Conservation (phyloP, 2,329 filamentous ascomycete species). For the Pseudogymnoascus sp. region DNA sequence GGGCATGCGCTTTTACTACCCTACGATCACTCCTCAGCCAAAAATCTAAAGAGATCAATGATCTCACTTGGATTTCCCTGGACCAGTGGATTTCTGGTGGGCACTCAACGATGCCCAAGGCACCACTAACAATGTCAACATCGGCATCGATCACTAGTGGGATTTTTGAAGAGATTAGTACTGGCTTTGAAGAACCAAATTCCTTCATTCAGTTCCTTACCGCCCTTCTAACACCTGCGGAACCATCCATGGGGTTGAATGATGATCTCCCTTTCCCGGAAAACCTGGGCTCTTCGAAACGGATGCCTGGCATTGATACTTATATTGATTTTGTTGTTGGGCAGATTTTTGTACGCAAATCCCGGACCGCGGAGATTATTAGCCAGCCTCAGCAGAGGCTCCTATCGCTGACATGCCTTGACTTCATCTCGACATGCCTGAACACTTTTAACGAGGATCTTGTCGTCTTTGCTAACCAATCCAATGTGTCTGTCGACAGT, state of each 20-base stretch:
- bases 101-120: slow-evolving; percentile 38
- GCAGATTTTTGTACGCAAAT: slow-evolving; percentile 62
- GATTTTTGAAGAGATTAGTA: slow-evolving; percentile 66
- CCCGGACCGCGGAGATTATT: slow-evolving; percentile 47
- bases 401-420: slow-evolving; percentile 71
- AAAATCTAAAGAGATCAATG: slow-evolving; percentile 60
- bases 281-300: slow-evolving; percentile 66
- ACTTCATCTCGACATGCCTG: slow-evolving; percentile 74
- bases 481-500: slow-evolving; percentile 65
- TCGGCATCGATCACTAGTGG: slow-evolving; percentile 47
- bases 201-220: slow-evolving; percentile 75
- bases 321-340: slow-evolving; percentile 90
- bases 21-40: slow-evolving; percentile 68
- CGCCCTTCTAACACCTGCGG: slow-evolving; percentile 60
- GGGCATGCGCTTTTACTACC: slow-evolving; percentile 76
- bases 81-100: slow-evolving; percentile 71
- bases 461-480: slow-evolving; percentile 69
- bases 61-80: slow-evolving; percentile 70
- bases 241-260: slow-evolving; percentile 53
- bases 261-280: slow-evolving; percentile 83
- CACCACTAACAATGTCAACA: slow-evolving; percentile 14
- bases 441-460: slow-evolving; percentile 90
- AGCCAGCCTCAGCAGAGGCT: slow-evolving; percentile 64
- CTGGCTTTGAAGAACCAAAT: slow-evolving; percentile 76
- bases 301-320: slow-evolving; percentile 79